phyloP scores from a whole-genome alignment of 768 basidiomycete species.

The Amanita rubescens region DNA sequence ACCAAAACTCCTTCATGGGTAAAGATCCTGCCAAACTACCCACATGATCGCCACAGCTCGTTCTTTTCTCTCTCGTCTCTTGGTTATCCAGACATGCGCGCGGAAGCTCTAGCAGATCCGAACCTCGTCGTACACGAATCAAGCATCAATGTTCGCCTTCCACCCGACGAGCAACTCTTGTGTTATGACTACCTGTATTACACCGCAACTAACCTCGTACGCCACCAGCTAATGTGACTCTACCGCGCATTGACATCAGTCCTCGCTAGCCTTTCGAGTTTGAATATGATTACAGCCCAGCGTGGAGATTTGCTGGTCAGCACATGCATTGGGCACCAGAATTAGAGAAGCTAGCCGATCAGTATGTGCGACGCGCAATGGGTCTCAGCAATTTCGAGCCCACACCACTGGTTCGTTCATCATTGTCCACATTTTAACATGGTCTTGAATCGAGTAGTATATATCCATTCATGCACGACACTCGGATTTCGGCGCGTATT shows the following conservation, averaged over 20 bases:
- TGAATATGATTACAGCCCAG: conserved; percentile 50
- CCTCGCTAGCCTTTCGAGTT: conserved; percentile 44
- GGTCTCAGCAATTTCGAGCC: conserved; percentile 24
- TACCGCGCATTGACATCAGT: background rate
- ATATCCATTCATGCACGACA: conserved; percentile 53
- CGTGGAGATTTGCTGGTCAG: conserved; percentile 49
- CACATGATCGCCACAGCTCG: conserved; percentile 35
- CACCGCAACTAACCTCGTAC: conserved; percentile 38
- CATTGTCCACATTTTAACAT: background rate
- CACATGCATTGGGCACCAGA: conserved; percentile 42
- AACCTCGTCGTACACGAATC: conserved; percentile 30
- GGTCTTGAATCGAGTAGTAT: conserved; percentile 31
- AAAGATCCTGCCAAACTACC: conserved; percentile 36
- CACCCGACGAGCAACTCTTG: conserved; percentile 43
- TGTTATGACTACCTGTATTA: conserved; percentile 51
- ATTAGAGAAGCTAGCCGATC: conserved; percentile 34
- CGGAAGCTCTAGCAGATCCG: conserved; percentile 22
- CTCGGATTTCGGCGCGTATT: conserved; percentile 44
- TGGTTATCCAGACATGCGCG: conserved; percentile 37
- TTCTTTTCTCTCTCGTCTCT: conserved; percentile 42
- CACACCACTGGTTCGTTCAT: conserved; percentile 39
- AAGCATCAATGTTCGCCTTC: conserved; percentile 31
- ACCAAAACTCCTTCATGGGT: conserved; percentile 42
- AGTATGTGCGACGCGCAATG: conserved; percentile 39
- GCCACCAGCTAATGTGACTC: conserved; percentile 1